Base-by-base conservation (phyloP, 2,329 filamentous ascomycete species). In the Ceratocystiopsis minuta region DNA sequence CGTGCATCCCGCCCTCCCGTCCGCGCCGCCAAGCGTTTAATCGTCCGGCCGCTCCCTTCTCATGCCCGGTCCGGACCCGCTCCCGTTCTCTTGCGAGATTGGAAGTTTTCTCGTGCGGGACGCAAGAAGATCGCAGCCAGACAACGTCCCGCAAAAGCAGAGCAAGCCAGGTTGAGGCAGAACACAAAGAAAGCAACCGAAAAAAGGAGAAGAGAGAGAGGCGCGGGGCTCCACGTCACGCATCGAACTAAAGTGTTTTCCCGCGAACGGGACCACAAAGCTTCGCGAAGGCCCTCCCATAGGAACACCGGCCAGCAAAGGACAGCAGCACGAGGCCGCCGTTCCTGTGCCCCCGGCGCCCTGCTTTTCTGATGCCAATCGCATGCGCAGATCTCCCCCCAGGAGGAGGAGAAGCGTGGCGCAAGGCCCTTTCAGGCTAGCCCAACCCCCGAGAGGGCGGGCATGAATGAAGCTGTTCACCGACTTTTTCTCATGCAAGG, bases 341-440 rank as follows among this genome's bases (percentile, higher is more conserved):
- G n/a, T n/a, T n/a, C n/a, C n/a, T 7, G 32, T 7, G n/a, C 35
- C 38, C 20, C n/a, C 44, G 33, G 34, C 36, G 20, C 37, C 48
- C 48, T 50, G 48, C 48, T 45, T 50, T 48, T 50, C 48, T 50
- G 48, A 50, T 50, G 47, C 48, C 48, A 49, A 47, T 50, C 48
- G 43, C 47, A 46, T 40, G 43, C 48, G 48, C 48, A 36, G 31
- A 38, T 28, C 15, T 4, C 24, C 34, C 24, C 35, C 20, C 17
- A 37, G 37, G 16, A 15, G 16, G 39, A 24, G 14, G 31, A 38
- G 14, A 28, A 33, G 14, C 36, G 46, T 49, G 41, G 48, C 48
- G 48, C 48, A 48, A 46, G 40, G 45, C 46, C 48, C 38, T 50
- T 48, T 50, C 48, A 46, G 48, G 47, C 45, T 41, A 46, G 47